Conservation (phyloP, 139 green algal genomes). For the Asterochloris erici region DNA sequence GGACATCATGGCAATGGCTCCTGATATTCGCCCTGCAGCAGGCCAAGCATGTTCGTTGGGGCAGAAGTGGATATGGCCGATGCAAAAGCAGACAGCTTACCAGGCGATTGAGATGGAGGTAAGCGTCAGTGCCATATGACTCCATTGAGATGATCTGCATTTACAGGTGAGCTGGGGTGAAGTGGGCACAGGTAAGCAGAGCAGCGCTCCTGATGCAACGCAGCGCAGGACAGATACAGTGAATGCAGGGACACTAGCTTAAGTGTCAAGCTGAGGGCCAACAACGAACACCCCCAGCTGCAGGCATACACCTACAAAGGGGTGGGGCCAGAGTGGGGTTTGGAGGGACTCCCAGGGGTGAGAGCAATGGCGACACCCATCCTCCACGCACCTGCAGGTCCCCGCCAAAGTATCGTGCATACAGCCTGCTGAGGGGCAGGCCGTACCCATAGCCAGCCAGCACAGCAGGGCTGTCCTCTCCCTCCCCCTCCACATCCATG, state of each 20-base stretch:
- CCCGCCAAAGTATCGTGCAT: conserved; percentile 96
- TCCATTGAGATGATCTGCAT: conserved; percentile 95
- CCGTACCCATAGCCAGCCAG: conserved; percentile 92
- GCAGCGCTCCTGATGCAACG: no score
- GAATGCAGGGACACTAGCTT: no score
- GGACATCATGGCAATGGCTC: conserved; percentile 82
- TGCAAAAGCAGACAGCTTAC: conserved; percentile 56
- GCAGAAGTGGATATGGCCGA: background rate
- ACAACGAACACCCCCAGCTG: no score
- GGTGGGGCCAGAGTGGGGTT: no score
- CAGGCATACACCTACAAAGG: no score
- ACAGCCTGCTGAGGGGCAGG: conserved; percentile 85
- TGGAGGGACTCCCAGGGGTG: no score
- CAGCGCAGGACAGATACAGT: no score
- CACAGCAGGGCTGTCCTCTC: conserved; percentile 39
- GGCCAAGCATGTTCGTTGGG: no score
- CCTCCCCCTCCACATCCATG: conserved; percentile 39
- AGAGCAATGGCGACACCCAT: conserved; percentile 3
- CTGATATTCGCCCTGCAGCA: conserved; percentile 30
- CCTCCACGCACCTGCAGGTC: conserved; percentile 64
- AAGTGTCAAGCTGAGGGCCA: no score
- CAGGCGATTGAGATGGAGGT: conserved; percentile 95
- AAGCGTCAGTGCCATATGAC: conserved; percentile 96
- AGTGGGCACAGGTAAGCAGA: background rate
- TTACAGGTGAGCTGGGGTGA: background rate